Percentiles rank a stretch among this genome's conserved stretches.
Conservation (phyloP, 352 stramenopile species). For the Aphanomyces invadans region DNA sequence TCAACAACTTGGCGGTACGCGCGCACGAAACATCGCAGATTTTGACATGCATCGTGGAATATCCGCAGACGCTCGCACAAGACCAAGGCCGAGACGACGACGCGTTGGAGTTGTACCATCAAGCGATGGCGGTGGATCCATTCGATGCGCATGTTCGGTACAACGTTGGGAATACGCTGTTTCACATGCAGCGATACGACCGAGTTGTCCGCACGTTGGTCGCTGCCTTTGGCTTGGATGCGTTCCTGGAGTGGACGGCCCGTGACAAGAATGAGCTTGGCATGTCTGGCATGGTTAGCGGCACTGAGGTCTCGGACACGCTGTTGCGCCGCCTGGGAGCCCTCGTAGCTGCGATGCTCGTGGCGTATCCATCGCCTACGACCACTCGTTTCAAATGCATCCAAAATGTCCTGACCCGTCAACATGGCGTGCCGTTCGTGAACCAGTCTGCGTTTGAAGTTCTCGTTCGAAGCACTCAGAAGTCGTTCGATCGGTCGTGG, state of each 20-base stretch:
- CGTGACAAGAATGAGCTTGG: background rate
- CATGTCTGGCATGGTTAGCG: background rate
- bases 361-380: background rate
- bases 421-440: background rate
- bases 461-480: background rate
- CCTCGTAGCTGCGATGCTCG: background rate
- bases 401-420: background rate
- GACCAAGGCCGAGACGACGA: background rate
- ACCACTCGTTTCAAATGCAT: background rate
- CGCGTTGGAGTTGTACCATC: background rate
- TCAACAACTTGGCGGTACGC: constrained; percentile 8
- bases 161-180: constrained; percentile 1
- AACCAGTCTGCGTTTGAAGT: background rate
- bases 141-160: background rate
- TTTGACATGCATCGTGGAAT: background rate
- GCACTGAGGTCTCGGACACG: too few species aligned
- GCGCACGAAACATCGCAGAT: too few species aligned
- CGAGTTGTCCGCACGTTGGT: background rate
- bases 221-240: background rate
- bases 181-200: background rate
- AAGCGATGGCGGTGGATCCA: background rate
- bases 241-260: background rate
- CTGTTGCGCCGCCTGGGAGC: background rate
- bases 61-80: background rate
- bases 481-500: background rate